phyloP scores from a whole-genome alignment of 805 yeast genomes.

The Maudiozyma barnettii region DNA sequence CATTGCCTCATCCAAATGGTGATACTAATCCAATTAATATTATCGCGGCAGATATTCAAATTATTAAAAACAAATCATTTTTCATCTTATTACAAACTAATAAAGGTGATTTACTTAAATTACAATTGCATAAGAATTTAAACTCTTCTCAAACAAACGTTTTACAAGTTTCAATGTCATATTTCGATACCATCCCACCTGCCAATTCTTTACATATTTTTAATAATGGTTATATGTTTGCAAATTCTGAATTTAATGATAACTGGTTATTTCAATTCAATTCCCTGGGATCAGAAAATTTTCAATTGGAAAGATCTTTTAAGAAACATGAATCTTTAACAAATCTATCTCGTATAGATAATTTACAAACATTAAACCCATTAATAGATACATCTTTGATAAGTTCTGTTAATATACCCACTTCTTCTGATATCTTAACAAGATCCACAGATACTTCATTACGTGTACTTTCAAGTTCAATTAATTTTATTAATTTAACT shows the following conservation, averaged over 20 bases:
- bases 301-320: slow-evolving; percentile 8
- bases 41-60: slow-evolving; percentile 54
- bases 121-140: slow-evolving; percentile 40
- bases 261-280: slow-evolving; percentile 72
- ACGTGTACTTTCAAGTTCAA: slow-evolving; percentile 43
- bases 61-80: slow-evolving; percentile 42
- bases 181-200: slow-evolving; percentile 68
- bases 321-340: slow-evolving; percentile 29
- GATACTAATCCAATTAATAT: slow-evolving; percentile 30
- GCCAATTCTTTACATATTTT: slow-evolving; percentile 50
- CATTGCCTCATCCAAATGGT: slow-evolving; percentile 40
- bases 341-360: slow-evolving; percentile 52
- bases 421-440: slow-evolving; percentile 13
- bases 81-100: slow-evolving; percentile 64
- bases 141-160: slow-evolving; percentile 25
- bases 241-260: slow-evolving; percentile 52
- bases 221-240: slow-evolving; percentile 67
- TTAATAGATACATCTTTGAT: slow-evolving; percentile 18
- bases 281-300: slow-evolving; percentile 48
- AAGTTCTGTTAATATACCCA: not conserved
- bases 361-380: slow-evolving; percentile 41
- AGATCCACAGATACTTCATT: slow-evolving; percentile 30
- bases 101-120: slow-evolving; percentile 67
- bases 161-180: slow-evolving; percentile 38
- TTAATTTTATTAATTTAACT: slow-evolving; percentile 53